These are phyloP conservation scores for Skeletonema grethae DNA, from an alignment of 108 stramenopile species.

Conservation along the genomic window DNA sequence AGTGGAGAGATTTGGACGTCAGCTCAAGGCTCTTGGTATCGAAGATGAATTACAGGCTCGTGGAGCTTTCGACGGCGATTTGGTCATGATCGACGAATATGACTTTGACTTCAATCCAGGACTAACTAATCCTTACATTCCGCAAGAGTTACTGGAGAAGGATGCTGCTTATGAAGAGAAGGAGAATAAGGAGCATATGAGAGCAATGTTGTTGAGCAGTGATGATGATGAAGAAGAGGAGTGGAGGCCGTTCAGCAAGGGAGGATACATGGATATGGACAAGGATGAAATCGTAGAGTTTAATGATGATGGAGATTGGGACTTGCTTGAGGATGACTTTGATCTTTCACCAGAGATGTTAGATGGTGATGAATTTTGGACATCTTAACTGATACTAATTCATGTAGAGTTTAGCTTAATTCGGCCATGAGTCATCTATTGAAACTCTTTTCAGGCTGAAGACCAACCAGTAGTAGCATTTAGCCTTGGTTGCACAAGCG, in stretches of 20 bases:
- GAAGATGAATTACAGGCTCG: constrained; percentile 66
- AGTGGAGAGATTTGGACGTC: constrained; percentile 87
- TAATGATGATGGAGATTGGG: constrained; percentile 80
- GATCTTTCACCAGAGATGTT: constrained; percentile 53
- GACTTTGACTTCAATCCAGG: constrained; percentile 90
- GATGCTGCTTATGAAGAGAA: constrained; percentile 60
- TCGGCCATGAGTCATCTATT: no score
- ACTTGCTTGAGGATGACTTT: constrained; percentile 73
- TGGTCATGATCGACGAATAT: constrained; percentile 89
- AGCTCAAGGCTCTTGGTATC: constrained; percentile 87
- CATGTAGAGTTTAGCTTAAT: background rate
- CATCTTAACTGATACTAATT: constrained; percentile 25
- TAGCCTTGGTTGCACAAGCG: no score
- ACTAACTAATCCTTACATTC: constrained; percentile 84
- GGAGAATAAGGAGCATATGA: constrained; percentile 26
- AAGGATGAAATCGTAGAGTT: constrained; percentile 81
- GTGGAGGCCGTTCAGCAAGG: constrained; percentile 77
- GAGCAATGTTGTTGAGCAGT: constrained; percentile 32
- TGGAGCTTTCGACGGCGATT: constrained; percentile 86
- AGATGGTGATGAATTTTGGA: constrained; percentile 83
- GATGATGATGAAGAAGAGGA: constrained; percentile 32
- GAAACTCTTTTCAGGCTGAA: no score
- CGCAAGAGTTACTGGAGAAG: constrained; percentile 77
- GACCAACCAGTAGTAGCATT: no score
- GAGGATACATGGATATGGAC: constrained; percentile 86